Evolutionary conservation across 225 moss, liverwort and hornwort genomes (phyloP).

Genomic region (Anthoceros angustus): DNA sequence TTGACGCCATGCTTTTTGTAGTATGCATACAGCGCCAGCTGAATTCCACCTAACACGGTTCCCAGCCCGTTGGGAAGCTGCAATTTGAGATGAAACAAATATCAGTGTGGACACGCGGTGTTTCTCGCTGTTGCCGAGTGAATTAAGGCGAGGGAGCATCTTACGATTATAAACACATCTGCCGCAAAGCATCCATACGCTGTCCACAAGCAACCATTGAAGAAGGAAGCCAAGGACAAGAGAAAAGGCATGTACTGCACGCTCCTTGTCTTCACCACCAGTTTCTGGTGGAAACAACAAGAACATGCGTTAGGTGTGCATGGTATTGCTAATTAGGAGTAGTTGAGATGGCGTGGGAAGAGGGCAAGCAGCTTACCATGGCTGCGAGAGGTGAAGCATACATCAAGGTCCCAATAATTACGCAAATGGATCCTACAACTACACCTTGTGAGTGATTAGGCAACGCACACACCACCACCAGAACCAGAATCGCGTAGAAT

Average conservation of each 20-base stretch:
- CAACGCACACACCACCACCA: conserved; percentile 30
- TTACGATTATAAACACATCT: conserved; percentile 69
- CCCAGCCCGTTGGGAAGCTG: conserved; percentile 46
- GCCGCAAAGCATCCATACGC: conserved; percentile 41
- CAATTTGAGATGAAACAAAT: not conserved
- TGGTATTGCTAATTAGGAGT: too few species aligned
- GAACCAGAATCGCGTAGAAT: conserved; percentile 36
- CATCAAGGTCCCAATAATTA: conserved; percentile 61
- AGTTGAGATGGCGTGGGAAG: too few species aligned
- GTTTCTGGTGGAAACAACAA: conserved; percentile 20
- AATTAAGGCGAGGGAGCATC: not conserved
- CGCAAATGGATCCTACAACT: conserved; percentile 56
- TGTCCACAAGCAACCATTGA: conserved; percentile 65
- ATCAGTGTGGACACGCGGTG: not conserved
- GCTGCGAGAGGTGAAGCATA: conserved; percentile 67
- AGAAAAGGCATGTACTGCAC: conserved; percentile 58
- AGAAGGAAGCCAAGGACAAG: conserved; percentile 46
- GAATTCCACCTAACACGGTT: conserved; percentile 17
- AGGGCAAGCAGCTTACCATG: conserved; percentile 20
- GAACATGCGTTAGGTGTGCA: too few species aligned
- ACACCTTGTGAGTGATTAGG: conserved; percentile 21
- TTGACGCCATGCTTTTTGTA: conserved; percentile 20
- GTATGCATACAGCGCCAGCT: conserved; percentile 24
- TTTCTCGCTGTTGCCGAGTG: too few species aligned
- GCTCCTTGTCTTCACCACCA: conserved; percentile 53